Base-by-base conservation (phyloP, 345 rosid species). In the Eutrema heterophyllum region DNA sequence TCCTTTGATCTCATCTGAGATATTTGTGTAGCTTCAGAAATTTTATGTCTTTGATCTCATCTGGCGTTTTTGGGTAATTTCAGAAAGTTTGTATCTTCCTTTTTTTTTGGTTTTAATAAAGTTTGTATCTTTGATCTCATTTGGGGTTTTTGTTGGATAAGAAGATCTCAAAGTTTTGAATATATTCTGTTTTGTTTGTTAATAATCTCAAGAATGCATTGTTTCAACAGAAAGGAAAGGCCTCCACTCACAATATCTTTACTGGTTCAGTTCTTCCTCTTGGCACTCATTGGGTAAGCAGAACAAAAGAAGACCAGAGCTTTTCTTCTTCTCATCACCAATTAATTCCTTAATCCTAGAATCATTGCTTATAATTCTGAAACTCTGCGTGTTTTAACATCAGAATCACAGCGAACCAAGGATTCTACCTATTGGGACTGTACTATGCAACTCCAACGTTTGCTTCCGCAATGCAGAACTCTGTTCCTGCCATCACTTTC, bases 401-500 rank as follows among this genome's bases (percentile, higher is more conserved):
- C 84, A 93, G 97, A 79, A 85, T 93, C 64, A 87, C 93, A 3
- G 92, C 93, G 30, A 90, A 89, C 80, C 93, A 90, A 82, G 97
- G 96, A 72, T 89, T 93, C 64, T 89, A 87, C 63, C 80, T 90
- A 9, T 56, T 87, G 84, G 96, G 96, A 33, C 74, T 89, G 72
- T 77, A 84, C 68, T 81, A 88, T 67, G 83, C 94, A 68, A 84
- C 91, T 53, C 90, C 94, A 72, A 91, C 96, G 11, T 88, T 93
- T 74, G 96, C 94, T 65, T 89, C 97, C 1, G 94, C 97, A 68
- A 88, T 91, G 85, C 98, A 93, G 59, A 93, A 88, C 85, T 91
- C 89, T 12, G 94, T 88, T 62, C 98, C 98, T 52, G 96, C 96
- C 62, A 83, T 91, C 52, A 86, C 96, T 70, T 90, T 90, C 78